These are phyloP conservation scores for Zygosaccharomyces pseudorouxii DNA, from an alignment of 805 yeast genomes.

Conservation along the genomic window DNA sequence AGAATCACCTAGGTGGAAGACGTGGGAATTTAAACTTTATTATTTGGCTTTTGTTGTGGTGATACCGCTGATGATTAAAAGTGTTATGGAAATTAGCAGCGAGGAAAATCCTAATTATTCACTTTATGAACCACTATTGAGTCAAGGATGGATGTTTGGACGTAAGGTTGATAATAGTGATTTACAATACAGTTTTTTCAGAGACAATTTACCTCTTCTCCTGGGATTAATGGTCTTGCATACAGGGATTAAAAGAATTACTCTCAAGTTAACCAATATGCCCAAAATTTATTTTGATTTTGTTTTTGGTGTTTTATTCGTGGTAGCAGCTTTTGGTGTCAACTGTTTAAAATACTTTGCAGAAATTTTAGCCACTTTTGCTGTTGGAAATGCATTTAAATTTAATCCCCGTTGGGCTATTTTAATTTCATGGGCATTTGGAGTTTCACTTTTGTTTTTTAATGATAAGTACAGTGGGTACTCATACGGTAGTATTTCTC, in stretches of 20 bases:
- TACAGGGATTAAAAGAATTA: conserved; percentile 42
- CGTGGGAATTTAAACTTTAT: conserved; percentile 72
- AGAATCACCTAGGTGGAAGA: conserved; percentile 52
- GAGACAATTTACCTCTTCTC: conserved; percentile 70
- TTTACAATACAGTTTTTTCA: conserved; percentile 78
- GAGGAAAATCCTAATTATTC: conserved; percentile 70
- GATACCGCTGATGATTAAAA: conserved; percentile 77
- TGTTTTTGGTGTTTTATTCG: conserved; percentile 61
- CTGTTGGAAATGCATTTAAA: conserved; percentile 24
- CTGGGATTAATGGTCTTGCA: conserved; percentile 54
- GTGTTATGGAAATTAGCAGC: conserved; percentile 77
- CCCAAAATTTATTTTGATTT: conserved; percentile 65
- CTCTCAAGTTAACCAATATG: conserved; percentile 23
- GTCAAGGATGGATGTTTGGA: conserved; percentile 87
- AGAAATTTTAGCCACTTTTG: conserved; percentile 53
- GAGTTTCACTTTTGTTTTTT: conserved; percentile 68
- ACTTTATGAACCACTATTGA: conserved; percentile 53
- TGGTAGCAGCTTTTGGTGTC: conserved; percentile 76
- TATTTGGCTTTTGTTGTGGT: conserved; percentile 55
- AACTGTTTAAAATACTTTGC: conserved; percentile 57
- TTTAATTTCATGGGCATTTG: conserved; percentile 65
- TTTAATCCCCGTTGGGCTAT: conserved; percentile 39
- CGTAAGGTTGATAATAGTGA: conserved; percentile 91
- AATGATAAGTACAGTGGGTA: conserved; percentile 63
- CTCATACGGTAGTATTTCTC: conserved; percentile 43